phyloP scores from a whole-genome alignment of 805 yeast species.

The Starmerella gropengiesseri region DNA sequence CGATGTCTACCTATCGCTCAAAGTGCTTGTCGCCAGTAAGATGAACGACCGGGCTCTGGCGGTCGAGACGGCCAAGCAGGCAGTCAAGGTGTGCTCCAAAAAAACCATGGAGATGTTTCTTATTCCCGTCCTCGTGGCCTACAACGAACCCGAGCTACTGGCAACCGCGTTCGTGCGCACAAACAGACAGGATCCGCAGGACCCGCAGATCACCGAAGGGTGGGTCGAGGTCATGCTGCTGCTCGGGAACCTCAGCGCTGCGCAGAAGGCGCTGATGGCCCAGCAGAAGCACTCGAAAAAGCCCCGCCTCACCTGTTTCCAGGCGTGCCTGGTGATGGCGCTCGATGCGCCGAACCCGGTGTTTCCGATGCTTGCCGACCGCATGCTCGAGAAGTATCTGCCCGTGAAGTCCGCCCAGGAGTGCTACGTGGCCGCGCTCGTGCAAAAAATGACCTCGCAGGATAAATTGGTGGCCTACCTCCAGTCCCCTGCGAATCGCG shows the following conservation, averaged over 20 bases:
- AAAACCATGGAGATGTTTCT: conserved; percentile 25
- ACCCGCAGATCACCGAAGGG: conserved; percentile 19
- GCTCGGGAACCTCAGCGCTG: conserved; percentile 17
- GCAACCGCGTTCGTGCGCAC: conserved; percentile 22
- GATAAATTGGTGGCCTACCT: conserved; percentile 32
- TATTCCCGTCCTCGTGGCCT: conserved; percentile 21
- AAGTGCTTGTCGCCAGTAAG: conserved; percentile 14
- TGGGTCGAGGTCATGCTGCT: conserved; percentile 21
- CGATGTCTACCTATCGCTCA: conserved; percentile 34
- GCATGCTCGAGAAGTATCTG: conserved; percentile 41
- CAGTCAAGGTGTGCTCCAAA: conserved; percentile 10
- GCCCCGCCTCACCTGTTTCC: conserved; percentile 20
- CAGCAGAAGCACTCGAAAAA: conserved; percentile 21
- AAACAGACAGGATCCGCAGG: conserved; percentile 19
- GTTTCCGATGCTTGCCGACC: conserved; percentile 50
- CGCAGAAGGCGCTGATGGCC: conserved; percentile 24
- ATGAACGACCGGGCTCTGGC: conserved; percentile 12
- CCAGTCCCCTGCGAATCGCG: conserved; percentile 15
- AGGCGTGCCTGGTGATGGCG: conserved; percentile 38
- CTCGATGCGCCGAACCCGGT: conserved; percentile 40
- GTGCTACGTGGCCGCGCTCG: conserved; percentile 44
- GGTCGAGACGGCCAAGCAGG: conserved; percentile 15
- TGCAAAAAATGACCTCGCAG: conserved; percentile 35
- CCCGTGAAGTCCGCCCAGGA: conserved; percentile 58
- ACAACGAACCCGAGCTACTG: conserved; percentile 28